Evolutionary conservation across 1,284 basidiomycete genomes (phyloP), one percentile per base, ranked within the genome.

Genomic region (Austroboletus niveus): DNA sequence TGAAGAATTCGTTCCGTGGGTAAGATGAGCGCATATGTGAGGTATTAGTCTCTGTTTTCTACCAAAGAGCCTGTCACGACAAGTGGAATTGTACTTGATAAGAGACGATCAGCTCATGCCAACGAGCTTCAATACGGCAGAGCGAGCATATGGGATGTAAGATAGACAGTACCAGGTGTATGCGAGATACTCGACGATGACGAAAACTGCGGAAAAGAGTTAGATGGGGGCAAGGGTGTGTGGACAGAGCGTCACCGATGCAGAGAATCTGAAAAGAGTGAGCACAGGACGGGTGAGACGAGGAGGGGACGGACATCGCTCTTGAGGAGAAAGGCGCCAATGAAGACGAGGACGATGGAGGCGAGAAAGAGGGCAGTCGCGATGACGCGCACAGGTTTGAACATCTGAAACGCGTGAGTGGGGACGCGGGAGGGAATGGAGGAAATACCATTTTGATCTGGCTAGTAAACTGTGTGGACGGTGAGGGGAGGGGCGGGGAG

Each of bases 141-240:
- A 72, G 47, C 92, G 81, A 2, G 92, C 92, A 62, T 93, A 94
- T 2, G 92, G 92, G 59, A 95, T 91, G 73, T 94, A 95, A 15
- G 85, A 88, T 22, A 89, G 72, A 42, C 79, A 83, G 66, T 88
- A 92, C 89, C 91, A 94, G 20, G 85, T 84, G 70, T 88, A 93
- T 8, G 91, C 92, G 53, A 94, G 73, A 67, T 86, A 92, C 70
- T 93, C 82, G 69, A 94, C 75, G 69, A 94, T 79, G 52, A 94
- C 92, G 68, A 94, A 91, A 52, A 94, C 88, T 90, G 50, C 34
- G 10, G 36, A 31, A 32, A 48, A n/a, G 14, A 0, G 47, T 62
- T 35, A 64, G 50, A 8, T 11, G 8, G 20, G 6, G 29, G 8
- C 4, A 11, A 20, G n/a, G 39, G 1, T 41, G 44, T 32, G 20